Conservation (phyloP, 768 basidiomycete species). For the Lactarius deliciosus region DNA sequence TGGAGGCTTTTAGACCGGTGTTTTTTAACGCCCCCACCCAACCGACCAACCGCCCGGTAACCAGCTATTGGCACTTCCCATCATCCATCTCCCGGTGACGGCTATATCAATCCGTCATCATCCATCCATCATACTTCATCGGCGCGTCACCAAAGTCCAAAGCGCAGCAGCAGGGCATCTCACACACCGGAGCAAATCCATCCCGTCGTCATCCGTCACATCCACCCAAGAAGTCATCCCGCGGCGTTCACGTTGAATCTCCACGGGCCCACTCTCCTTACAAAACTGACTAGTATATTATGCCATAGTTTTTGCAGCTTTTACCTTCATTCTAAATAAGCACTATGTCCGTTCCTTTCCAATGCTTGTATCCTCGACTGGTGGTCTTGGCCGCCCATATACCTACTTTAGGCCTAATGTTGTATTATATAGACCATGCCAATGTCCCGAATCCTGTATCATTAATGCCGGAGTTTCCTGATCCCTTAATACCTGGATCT, state of each 20-base stretch:
- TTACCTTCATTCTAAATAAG: constrained; percentile 22
- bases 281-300: neutral
- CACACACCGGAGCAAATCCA: neutral
- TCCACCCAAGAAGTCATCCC: neutral
- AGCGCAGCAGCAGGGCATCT: neutral
- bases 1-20: neutral
- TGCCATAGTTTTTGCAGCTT: constrained; percentile 4
- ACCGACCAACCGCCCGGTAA: neutral
- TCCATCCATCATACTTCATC: neutral
- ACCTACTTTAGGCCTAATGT: constrained; percentile 6
- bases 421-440: constrained; percentile 9
- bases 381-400: neutral
- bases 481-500: neutral
- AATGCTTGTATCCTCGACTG: constrained; percentile 1
- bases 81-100: neutral
- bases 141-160: neutral
- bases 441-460: constrained; percentile 11
- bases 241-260: neutral
- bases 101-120: neutral
- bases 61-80: neutral
- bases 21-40: neutral
- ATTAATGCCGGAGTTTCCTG: neutral
- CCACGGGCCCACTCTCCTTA: constrained; percentile 3
- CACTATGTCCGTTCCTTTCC: constrained; percentile 8
- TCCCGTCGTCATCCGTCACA: neutral